Evolutionary conservation across 2,329 filamentous ascomycete species (phyloP), one percentile per base, ranked within the genome.

Genomic region (Hymenoscyphus infarciens): DNA sequence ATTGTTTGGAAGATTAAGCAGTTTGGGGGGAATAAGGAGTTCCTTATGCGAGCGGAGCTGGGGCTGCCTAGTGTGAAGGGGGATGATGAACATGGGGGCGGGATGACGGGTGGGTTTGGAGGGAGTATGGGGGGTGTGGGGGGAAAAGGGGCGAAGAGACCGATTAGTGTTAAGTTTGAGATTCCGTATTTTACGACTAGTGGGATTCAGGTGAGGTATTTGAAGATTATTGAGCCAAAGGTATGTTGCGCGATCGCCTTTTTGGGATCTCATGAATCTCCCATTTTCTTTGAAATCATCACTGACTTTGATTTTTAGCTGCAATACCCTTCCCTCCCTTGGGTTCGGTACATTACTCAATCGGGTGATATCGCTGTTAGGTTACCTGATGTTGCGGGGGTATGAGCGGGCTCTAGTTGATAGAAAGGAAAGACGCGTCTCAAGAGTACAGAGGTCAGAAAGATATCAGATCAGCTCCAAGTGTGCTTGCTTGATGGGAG

Each of bases 1-100:
- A 99, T 99, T 70, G 90, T 99, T 58, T 99, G 95, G 95, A 99
- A 99, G 82, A 99, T 99, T 77, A 99, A 99, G 82, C 95, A 99
- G 74, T 99, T 99, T 77, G 95, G 95, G 54, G 95, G 95, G n/a
- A 87, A 88, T 70, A 99, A 99, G 78, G 95, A 99, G 75, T 99
- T 99, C 73, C 82, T 99, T 70, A 99, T 99, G 95, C 90, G 95
- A 62, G 95, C 95, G 19, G 95, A 99, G 79, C 83, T 99, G 13
- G 95, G 95, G 57, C 81, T 99, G 53, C 95, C 95, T 0, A 96
- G 91, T 63, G 95, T 99, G 22, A 88, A 95, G 68, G 94, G 94
- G 58, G 94, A 98, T 69, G 94, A 98, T 72, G 94, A 98, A 77
- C 90, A 91, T 72, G 94, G 94, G 49, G 94, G 94, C 66, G 94